Base-by-base conservation (phyloP, 2,329 filamentous ascomycete species). In the Penicillium sp. region DNA sequence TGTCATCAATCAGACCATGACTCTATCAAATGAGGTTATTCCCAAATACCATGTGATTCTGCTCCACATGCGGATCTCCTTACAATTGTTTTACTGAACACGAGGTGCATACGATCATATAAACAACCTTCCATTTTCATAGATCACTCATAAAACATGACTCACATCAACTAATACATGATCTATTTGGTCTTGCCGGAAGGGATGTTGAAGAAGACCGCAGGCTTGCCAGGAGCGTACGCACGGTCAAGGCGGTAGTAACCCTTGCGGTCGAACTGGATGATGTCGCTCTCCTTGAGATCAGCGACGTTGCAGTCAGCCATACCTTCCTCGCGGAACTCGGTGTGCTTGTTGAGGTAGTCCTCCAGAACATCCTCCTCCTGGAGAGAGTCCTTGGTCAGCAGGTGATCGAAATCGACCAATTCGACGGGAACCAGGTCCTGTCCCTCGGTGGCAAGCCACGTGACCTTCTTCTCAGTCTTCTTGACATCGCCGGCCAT, bases 401-500 rank as follows among this genome's bases (percentile, higher is more conserved):
- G 89, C 47, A 97, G 83, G 77, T 95, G 93, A 76, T 96, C 93
- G 72, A 97, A 97, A 65, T 97, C 92, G 76, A 92, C 93, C 11
- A 96, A 82, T 75, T 96, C 90, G 22, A 94, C 87, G 8, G 87
- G 86, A 14, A 96, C 81, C 0, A 96, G 82, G 56, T 89, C 84
- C 77, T 93, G 89, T 43, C 84, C 84, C 63, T 90, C 85, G 0
- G 82, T 84, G 1, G 90, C 88, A 46, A 97, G 79, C 93, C 93
- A 97, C 1, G 92, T 97, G 37, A 97, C 85, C 82, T 97, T 97
- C 85, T 97, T 97, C 69, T 91, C 87, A 0, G 93, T 97, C 70
- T 90, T 88, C 81, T 96, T 96, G 74, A 97, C 90, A 73, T 97
- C 93, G 54, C 93, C 92, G 67, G 89, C 85, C 48, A 97, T 84